These are phyloP conservation scores for Stropharia rugosoannulata DNA, from an alignment of 768 basidiomycete species.

Conservation along the genomic window DNA sequence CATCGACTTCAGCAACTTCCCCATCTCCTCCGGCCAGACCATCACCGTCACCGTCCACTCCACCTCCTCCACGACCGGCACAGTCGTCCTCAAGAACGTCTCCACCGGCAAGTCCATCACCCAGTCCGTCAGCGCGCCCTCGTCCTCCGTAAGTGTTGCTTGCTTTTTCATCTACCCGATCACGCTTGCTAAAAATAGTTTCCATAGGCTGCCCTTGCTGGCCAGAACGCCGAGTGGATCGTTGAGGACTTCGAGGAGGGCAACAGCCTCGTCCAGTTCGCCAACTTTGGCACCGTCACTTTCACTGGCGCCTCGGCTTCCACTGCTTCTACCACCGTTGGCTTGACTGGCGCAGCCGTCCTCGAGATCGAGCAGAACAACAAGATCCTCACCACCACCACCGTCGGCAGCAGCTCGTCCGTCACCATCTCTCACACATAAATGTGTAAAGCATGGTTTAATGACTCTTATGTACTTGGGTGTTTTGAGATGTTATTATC, in stretches of 20 bases:
- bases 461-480: not conserved
- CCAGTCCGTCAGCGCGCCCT: conserved; percentile 17
- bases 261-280: conserved; percentile 14
- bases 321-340: conserved; percentile 7
- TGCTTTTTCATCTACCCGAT: too few relatives aligned
- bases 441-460: not conserved
- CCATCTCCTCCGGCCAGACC: conserved; percentile 13
- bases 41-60: conserved; percentile 19
- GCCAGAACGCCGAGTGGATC: conserved; percentile 20
- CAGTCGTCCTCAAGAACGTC: conserved; percentile 14
- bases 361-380: conserved; percentile 17
- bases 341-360: conserved; percentile 13
- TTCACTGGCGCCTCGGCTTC: conserved; percentile 17
- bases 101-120: conserved; percentile 17
- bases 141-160: conserved; percentile 7
- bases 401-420: conserved; percentile 6
- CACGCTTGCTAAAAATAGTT: not conserved
- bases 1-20: conserved; percentile 16
- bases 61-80: conserved; percentile 15
- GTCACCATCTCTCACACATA: conserved; percentile 10
- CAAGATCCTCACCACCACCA: conserved; percentile 11
- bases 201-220: conserved; percentile 14
- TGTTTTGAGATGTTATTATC: not conserved
- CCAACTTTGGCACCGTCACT: conserved; percentile 20
- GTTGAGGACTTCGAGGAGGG: conserved; percentile 21